Evolutionary conservation across 768 basidiomycete species (phyloP).

Genomic region (Lactarius quietus): DNA sequence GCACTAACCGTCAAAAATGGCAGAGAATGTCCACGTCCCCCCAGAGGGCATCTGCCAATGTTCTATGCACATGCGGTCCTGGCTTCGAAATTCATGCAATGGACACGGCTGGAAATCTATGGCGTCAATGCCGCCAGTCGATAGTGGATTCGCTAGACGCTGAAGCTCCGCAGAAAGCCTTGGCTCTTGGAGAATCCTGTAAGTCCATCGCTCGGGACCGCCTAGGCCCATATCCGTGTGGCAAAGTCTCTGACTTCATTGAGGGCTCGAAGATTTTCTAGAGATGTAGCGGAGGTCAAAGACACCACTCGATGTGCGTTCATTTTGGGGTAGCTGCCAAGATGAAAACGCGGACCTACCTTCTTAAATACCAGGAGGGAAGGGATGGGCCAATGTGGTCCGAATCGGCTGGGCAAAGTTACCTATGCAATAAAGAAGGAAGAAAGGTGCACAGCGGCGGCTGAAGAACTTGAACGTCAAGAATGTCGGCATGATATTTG

Average conservation of each 20-base stretch:
- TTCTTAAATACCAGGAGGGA: constrained; percentile 12
- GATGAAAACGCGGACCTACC: constrained; percentile 2
- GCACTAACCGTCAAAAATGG: constrained; percentile 44
- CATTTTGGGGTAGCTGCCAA: constrained; percentile 23
- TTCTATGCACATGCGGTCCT: constrained; percentile 42
- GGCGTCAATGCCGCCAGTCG: constrained; percentile 35
- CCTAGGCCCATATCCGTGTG: constrained; percentile 52
- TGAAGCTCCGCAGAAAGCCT: constrained; percentile 39
- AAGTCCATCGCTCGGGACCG: constrained; percentile 52
- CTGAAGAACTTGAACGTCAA: background rate
- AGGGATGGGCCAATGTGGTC: background rate
- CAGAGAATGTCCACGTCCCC: constrained; percentile 44
- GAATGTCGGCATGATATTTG: constrained; percentile 24
- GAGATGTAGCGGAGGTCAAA: constrained; percentile 43
- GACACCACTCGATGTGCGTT: constrained; percentile 35
- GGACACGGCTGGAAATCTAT: constrained; percentile 45
- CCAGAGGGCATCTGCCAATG: constrained; percentile 39
- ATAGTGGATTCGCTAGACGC: constrained; percentile 37
- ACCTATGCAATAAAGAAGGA: constrained; percentile 13
- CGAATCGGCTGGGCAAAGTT: constrained; percentile 8
- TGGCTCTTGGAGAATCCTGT: constrained; percentile 44
- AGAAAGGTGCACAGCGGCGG: constrained; percentile 1
- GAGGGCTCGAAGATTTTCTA: constrained; percentile 48
- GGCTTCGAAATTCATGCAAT: constrained; percentile 36
- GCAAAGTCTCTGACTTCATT: constrained; percentile 52